A percentile compares a stretch with the other conserved stretches of the same genome.
Evolutionary conservation across 805 yeast genomes (phyloP).

Genomic region (Isabelozyma gotoi): DNA sequence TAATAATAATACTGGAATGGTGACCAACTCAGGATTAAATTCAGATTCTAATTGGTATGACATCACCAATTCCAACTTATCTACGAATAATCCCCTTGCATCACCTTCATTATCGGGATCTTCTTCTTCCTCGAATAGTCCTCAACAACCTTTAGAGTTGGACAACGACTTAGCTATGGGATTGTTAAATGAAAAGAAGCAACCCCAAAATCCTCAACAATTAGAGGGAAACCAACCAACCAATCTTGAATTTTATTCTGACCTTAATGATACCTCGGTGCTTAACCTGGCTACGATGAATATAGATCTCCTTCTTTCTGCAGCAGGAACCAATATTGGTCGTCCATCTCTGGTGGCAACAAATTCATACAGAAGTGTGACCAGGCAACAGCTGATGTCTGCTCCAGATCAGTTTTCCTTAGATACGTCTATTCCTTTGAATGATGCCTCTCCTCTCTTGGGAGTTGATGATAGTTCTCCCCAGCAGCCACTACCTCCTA

Average conservation of each 20-base stretch:
- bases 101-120: background rate
- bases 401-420: background rate
- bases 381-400: no score
- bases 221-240: background rate
- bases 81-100: background rate
- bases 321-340: background rate
- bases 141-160: background rate
- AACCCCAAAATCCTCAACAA: background rate
- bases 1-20: background rate
- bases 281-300: background rate
- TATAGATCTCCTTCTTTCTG: background rate
- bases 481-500: background rate
- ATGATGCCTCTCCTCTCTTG: background rate
- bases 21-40: no score
- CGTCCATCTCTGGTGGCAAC: background rate
- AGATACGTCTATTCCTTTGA: background rate
- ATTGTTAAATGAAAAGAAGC: no score
- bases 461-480: background rate
- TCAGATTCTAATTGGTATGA: background rate
- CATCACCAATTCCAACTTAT: background rate
- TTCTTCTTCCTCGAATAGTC: background rate
- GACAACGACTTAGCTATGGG: no score
- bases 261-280: background rate
- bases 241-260: background rate
- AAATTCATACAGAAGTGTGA: no score